Evolutionary conservation across 2,329 filamentous ascomycete species (phyloP).

Genomic region (Chaetothyriales sp.): DNA sequence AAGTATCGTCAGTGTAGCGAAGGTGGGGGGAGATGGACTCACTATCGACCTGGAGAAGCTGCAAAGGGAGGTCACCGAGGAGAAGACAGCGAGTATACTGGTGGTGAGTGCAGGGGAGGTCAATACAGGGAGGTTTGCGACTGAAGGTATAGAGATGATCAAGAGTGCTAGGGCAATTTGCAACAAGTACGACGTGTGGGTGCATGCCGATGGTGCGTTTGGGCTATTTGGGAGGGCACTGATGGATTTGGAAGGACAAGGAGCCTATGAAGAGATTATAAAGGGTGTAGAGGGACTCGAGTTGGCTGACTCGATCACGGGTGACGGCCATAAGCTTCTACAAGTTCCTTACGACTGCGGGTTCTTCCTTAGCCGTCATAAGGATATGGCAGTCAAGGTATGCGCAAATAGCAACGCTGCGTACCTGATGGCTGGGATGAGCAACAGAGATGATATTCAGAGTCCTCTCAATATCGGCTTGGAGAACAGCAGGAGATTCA

Average conservation of each 20-base stretch:
- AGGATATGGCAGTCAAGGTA: slow-evolving; percentile 43
- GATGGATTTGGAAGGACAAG: slow-evolving; percentile 25
- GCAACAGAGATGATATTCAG: slow-evolving; percentile 39
- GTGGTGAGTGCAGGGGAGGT: slow-evolving; percentile 77
- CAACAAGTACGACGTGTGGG: slow-evolving; percentile 63
- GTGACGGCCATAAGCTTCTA: slow-evolving; percentile 81
- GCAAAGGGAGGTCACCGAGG: slow-evolving; percentile 42
- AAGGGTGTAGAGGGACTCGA: slow-evolving; percentile 51
- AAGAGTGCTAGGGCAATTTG: slow-evolving; percentile 52
- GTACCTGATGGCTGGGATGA: slow-evolving; percentile 37
- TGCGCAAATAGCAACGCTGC: slow-evolving; percentile 78
- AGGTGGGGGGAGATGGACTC: slow-evolving; percentile 46
- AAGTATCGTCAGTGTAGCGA: slow-evolving; percentile 49
- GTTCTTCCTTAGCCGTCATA: slow-evolving; percentile 65
- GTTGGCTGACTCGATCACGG: slow-evolving; percentile 72
- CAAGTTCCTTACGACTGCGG: slow-evolving; percentile 93
- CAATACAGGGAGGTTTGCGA: slow-evolving; percentile 75
- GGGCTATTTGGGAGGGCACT: slow-evolving; percentile 66
- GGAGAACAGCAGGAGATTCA: slow-evolving; percentile 83
- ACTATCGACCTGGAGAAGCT: slow-evolving; percentile 54
- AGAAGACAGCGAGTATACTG: slow-evolving; percentile 56
- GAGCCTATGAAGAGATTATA: slow-evolving; percentile 43
- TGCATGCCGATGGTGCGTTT: slow-evolving; percentile 86
- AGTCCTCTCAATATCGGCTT: slow-evolving; percentile 76
- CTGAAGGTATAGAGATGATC: slow-evolving; percentile 39